Conservation (phyloP, 164 flowering plant species). For the Echeveria elegans region DNA sequence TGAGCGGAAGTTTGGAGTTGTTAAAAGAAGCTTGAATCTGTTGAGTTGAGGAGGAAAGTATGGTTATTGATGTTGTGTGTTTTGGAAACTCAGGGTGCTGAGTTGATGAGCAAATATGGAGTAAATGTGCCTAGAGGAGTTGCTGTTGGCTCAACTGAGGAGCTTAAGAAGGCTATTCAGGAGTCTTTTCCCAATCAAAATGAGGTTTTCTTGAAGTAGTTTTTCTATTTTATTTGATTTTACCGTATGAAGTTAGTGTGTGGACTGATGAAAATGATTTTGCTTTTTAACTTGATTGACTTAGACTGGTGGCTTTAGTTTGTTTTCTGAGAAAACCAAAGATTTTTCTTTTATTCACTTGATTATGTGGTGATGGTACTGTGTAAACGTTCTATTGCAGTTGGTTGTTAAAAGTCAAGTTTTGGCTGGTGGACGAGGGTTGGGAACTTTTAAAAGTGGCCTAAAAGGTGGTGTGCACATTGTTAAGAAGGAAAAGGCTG, state of each 20-base stretch:
- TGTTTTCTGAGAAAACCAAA: not conserved
- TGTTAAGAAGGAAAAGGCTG: slow-evolving; percentile 71
- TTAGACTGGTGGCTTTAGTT: not conserved
- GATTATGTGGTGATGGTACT: not conserved
- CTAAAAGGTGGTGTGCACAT: slow-evolving; percentile 96
- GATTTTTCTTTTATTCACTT: not conserved
- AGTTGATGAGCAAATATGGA: slow-evolving; percentile 84
- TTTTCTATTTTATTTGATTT: not conserved
- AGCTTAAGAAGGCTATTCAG: slow-evolving; percentile 50
- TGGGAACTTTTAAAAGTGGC: slow-evolving; percentile 87
- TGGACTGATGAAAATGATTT: not conserved
- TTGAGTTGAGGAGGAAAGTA: not conserved
- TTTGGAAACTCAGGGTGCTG: slow-evolving; percentile 59
- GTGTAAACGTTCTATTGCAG: slow-evolving; percentile 22
- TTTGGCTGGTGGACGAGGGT: slow-evolving; percentile 94
- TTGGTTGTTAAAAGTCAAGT: slow-evolving; percentile 96
- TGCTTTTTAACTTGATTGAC: not conserved
- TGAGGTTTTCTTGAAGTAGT: slow-evolving; percentile 41
- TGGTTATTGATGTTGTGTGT: not conserved
- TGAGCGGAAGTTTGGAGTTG: not conserved
- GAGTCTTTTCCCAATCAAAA: slow-evolving; percentile 53
- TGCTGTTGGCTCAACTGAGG: slow-evolving; percentile 60
- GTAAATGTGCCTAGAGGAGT: slow-evolving; percentile 89
- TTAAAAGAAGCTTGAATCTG: not conserved
- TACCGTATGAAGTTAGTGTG: not conserved